phyloP scores from a whole-genome alignment of 768 basidiomycete species.

The Rhizopogon rudus region DNA sequence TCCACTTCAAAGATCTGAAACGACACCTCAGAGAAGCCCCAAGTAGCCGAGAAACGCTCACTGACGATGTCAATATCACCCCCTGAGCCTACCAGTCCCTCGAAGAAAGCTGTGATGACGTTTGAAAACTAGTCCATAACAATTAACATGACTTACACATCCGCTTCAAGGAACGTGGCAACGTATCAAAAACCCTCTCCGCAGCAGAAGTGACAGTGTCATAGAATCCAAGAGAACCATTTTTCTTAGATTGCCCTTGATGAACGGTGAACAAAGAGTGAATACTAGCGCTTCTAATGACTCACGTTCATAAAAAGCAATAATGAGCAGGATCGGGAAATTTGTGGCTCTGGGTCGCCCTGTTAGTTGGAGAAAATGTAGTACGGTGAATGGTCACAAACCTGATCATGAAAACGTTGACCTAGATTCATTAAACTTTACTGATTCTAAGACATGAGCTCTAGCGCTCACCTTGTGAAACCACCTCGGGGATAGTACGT shows the following conservation, averaged over 20 bases:
- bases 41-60: neutral
- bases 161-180: constrained; percentile 73
- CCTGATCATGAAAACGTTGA: constrained; percentile 89
- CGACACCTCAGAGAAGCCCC: neutral
- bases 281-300: neutral
- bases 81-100: constrained; percentile 68
- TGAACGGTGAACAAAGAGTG: neutral
- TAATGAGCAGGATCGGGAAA: constrained; percentile 76
- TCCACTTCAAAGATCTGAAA: constrained; percentile 74
- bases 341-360: constrained; percentile 55
- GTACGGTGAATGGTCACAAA: constrained; percentile 18
- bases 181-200: constrained; percentile 66
- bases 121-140: neutral
- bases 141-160: constrained; percentile 47
- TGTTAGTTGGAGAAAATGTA: neutral
- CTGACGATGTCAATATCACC: constrained; percentile 72
- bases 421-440: constrained; percentile 34
- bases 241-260: constrained; percentile 56
- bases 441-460: constrained; percentile 5
- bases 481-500: constrained; percentile 88
- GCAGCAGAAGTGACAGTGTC: constrained; percentile 66
- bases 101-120: constrained; percentile 57
- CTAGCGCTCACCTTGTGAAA: constrained; percentile 78
- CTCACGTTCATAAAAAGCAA: constrained; percentile 79
- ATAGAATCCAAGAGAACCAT: constrained; percentile 59